Conservation (phyloP, 2,329 filamentous ascomycete species). For the Colletotrichum ledebouriae region DNA sequence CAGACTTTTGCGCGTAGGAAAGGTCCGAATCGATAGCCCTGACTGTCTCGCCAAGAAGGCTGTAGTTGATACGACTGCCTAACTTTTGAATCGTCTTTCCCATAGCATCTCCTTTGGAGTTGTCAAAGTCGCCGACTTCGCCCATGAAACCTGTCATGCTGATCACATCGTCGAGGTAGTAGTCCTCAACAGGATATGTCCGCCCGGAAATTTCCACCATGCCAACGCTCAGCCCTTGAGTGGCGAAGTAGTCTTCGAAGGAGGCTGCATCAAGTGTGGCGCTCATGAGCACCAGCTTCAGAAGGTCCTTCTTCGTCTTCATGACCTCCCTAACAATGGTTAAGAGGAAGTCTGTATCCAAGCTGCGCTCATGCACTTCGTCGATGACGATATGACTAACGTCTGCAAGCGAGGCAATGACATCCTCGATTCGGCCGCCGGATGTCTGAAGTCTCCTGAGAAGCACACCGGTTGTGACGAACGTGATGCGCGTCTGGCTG, state of each 20-base stretch:
- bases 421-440: slow-evolving; percentile 82
- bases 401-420: slow-evolving; percentile 85
- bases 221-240: slow-evolving; percentile 76
- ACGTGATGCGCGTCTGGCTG: slow-evolving; percentile 86
- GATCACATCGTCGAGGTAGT: slow-evolving; percentile 90
- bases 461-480: slow-evolving; percentile 95
- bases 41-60: slow-evolving; percentile 84
- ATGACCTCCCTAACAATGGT: slow-evolving; percentile 89
- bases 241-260: slow-evolving; percentile 87
- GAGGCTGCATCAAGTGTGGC: slow-evolving; percentile 91
- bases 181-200: slow-evolving; percentile 90
- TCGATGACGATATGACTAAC: slow-evolving; percentile 96
- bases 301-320: slow-evolving; percentile 77
- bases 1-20: slow-evolving; percentile 72
- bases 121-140: slow-evolving; percentile 62
- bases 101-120: slow-evolving; percentile 65
- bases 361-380: slow-evolving; percentile 94
- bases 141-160: slow-evolving; percentile 79
- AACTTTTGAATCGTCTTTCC: slow-evolving; percentile 79
- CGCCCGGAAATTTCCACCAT: slow-evolving; percentile 88
- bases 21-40: slow-evolving; percentile 85
- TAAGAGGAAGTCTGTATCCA: slow-evolving; percentile 95
- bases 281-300: slow-evolving; percentile 96
- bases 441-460: slow-evolving; percentile 92
- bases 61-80: slow-evolving; percentile 91